Percentiles rank a stretch among this genome's conserved stretches.
Evolutionary conservation across 116 monocot species (phyloP).

Genomic region (Zostera marina): DNA sequence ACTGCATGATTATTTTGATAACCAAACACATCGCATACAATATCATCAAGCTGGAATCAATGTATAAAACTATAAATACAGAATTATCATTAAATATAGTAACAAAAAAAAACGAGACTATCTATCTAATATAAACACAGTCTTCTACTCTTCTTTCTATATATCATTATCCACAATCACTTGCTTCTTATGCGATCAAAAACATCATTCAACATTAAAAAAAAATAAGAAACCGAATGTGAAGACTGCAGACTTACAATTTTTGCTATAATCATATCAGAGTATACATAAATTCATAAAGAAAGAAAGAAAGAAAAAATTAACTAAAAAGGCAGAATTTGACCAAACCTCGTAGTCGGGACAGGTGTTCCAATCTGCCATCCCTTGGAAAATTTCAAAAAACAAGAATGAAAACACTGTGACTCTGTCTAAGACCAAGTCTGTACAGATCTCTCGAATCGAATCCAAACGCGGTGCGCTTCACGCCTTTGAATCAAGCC

Average conservation of each 20-base stretch:
- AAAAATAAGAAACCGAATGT: too few species aligned
- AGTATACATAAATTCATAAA: too few species aligned
- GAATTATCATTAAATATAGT: not conserved
- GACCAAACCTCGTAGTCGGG: conserved; percentile 3
- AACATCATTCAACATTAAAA: too few species aligned
- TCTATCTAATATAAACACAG: not conserved
- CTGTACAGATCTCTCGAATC: conserved; percentile 4
- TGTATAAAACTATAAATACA: not conserved
- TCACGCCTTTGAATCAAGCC: not conserved
- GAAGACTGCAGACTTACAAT: too few species aligned
- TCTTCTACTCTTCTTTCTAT: too few species aligned
- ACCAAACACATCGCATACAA: not conserved
- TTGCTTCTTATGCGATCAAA: too few species aligned
- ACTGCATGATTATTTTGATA: not conserved
- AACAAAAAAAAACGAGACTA: not conserved
- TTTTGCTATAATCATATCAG: too few species aligned
- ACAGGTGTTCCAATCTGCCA: not conserved
- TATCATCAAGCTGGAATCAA: not conserved
- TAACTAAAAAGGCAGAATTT: not conserved
- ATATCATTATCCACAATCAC: too few species aligned
- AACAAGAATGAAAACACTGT: not conserved
- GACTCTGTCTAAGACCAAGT: conserved; percentile 3
- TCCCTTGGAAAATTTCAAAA: not conserved
- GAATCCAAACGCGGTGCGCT: not conserved
- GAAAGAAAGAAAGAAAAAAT: not conserved